Evolutionary conservation across 2,329 filamentous ascomycete species (phyloP).

Genomic region (Microdochium bolleyi): DNA sequence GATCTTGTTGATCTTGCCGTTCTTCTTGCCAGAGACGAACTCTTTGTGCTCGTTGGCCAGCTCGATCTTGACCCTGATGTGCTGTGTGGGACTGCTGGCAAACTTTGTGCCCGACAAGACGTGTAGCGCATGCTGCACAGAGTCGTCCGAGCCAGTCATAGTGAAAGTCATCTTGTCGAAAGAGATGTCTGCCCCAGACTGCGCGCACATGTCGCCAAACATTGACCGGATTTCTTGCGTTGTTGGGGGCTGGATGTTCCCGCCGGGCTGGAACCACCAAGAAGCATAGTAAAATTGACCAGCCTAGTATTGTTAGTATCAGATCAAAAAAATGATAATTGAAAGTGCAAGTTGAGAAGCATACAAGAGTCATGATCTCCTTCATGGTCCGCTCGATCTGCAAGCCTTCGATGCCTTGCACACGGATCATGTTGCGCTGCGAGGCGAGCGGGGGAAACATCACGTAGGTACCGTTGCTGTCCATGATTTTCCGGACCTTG

Average conservation of each 20-base stretch:
- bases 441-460: constrained; percentile 84
- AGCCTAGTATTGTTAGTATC: constrained; percentile 43
- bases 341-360: constrained; percentile 18
- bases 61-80: constrained; percentile 96
- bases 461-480: constrained; percentile 92
- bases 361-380: constrained; percentile 88
- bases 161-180: constrained; percentile 94
- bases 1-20: constrained; percentile 99
- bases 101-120: constrained; percentile 91
- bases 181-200: constrained; percentile 87
- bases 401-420: constrained; percentile 87
- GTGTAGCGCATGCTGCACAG: constrained; percentile 89
- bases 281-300: constrained; percentile 97
- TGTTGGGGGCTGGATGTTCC: constrained; percentile 52
- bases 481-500: constrained; percentile 96
- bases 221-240: constrained; percentile 77
- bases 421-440: constrained; percentile 74
- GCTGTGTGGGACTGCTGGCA: constrained; percentile 77
- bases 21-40: constrained; percentile 99
- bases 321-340: not conserved
- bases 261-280: constrained; percentile 84
- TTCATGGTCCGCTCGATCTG: constrained; percentile 92
- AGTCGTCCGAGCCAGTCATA: constrained; percentile 91
- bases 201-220: constrained; percentile 91
- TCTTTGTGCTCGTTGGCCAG: constrained; percentile 99